Conservation (phyloP, 768 basidiomycete genomes). For the Collybiopsis confluens region DNA sequence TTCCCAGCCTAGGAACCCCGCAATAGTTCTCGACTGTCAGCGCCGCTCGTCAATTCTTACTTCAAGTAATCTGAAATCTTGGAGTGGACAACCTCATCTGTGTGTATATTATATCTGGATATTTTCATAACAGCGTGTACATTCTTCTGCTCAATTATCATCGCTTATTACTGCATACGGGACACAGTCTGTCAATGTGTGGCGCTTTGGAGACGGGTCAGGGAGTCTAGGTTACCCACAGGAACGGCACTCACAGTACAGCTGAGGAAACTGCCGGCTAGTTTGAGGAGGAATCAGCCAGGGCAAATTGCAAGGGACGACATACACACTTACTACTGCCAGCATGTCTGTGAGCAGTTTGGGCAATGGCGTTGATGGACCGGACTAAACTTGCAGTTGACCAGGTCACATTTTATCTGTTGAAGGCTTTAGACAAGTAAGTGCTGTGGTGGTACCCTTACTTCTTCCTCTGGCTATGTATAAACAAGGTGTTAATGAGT, state of each 20-base stretch:
- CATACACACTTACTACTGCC: slow-evolving; percentile 58
- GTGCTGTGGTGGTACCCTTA: slow-evolving; percentile 12
- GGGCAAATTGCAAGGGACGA: not conserved
- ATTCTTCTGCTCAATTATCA: slow-evolving; percentile 9
- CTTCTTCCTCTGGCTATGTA: slow-evolving; percentile 57
- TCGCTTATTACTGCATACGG: slow-evolving; percentile 31
- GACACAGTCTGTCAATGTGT: slow-evolving; percentile 57
- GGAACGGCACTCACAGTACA: slow-evolving; percentile 43
- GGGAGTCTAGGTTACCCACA: not conserved
- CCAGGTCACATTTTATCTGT: slow-evolving; percentile 60
- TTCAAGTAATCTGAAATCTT: too few species aligned
- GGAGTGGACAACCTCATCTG: too few species aligned
- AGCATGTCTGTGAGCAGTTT: slow-evolving; percentile 52
- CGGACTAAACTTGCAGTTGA: slow-evolving; percentile 61
- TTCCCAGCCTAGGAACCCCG: too few species aligned
- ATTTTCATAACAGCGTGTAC: too few species aligned
- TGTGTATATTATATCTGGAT: too few species aligned
- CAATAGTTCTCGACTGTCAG: too few species aligned
- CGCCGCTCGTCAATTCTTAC: too few species aligned
- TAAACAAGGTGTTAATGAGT: slow-evolving; percentile 6
- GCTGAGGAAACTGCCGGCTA: slow-evolving; percentile 62
- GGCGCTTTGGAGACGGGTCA: slow-evolving; percentile 37
- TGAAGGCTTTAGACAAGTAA: not conserved
- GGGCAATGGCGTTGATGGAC: slow-evolving; percentile 51
- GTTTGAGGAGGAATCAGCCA: slow-evolving; percentile 14